Percentiles rank a stretch among this genome's conserved stretches.
Conservation (phyloP, 495 filamentous ascomycete genomes). For the Penicillium canescens region DNA sequence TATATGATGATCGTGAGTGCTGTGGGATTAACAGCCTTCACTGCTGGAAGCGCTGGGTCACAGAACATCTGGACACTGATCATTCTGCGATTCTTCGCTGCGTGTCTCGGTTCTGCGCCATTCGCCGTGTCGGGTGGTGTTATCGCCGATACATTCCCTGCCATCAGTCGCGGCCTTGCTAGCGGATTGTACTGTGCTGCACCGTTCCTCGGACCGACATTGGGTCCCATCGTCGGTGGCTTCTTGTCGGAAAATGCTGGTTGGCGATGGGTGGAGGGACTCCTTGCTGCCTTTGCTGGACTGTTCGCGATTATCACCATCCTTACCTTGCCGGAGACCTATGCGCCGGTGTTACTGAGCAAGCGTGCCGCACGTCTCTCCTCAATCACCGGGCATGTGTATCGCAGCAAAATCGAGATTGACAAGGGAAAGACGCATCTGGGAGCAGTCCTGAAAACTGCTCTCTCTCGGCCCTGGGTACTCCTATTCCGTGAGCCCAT, state of each 20-base stretch:
- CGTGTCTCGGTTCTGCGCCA: conserved; percentile 58
- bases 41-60: conserved; percentile 51
- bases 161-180: conserved; percentile 53
- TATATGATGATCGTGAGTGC: conserved; percentile 43
- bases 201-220: conserved; percentile 57
- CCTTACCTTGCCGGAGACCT: conserved; percentile 56
- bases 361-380: conserved; percentile 45
- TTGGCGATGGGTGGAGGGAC: conserved; percentile 43
- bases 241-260: conserved; percentile 50
- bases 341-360: conserved; percentile 54
- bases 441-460: conserved; percentile 35
- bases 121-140: conserved; percentile 59
- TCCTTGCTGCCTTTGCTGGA: conserved; percentile 8
- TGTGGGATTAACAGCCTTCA: conserved; percentile 54
- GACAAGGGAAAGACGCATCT: conserved; percentile 11
- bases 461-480: conserved; percentile 24
- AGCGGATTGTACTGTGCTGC: conserved; percentile 53
- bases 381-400: conserved; percentile 52
- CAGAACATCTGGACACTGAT: conserved; percentile 57
- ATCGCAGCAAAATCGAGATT: conserved; percentile 47
- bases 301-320: conserved; percentile 24
- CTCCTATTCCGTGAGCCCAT: conserved; percentile 44
- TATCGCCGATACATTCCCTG: conserved; percentile 59
- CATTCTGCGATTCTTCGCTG: conserved; percentile 63
- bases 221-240: conserved; percentile 52